Percentiles rank a stretch among this genome's conserved stretches.
phyloP scores from a whole-genome alignment of 2,329 filamentous ascomycete species.

The Epicoccum sorghinum region DNA sequence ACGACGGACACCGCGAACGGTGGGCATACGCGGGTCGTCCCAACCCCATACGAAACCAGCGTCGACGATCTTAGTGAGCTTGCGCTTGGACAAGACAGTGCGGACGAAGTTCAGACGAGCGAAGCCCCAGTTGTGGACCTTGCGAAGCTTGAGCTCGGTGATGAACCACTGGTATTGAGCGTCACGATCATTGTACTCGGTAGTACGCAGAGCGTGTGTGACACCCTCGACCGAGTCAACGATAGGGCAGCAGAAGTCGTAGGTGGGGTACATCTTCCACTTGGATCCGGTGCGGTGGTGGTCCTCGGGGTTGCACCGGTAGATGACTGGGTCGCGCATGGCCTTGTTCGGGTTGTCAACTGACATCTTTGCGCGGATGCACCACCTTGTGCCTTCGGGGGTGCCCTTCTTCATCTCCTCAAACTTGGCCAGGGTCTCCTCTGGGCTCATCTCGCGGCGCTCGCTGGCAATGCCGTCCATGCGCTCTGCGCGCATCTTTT shows the following conservation, averaged over 20 bases:
- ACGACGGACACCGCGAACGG: constrained; percentile 77
- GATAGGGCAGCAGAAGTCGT: constrained; percentile 84
- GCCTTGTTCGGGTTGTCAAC: constrained; percentile 93
- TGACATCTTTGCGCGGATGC: constrained; percentile 93
- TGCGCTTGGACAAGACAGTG: constrained; percentile 84
- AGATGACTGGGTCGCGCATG: constrained; percentile 95
- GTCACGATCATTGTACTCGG: constrained; percentile 87
- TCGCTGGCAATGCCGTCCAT: constrained; percentile 83
- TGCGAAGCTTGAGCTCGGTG: constrained; percentile 72
- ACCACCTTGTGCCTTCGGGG: constrained; percentile 80
- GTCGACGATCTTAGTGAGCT: constrained; percentile 83
- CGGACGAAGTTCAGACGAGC: constrained; percentile 82
- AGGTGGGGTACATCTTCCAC: constrained; percentile 88
- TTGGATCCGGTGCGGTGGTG: constrained; percentile 80
- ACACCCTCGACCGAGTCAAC: constrained; percentile 82
- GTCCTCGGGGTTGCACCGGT: constrained; percentile 79
- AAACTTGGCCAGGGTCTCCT: constrained; percentile 85
- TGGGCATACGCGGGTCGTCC: constrained; percentile 88
- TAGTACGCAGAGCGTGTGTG: constrained; percentile 81
- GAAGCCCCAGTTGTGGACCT: constrained; percentile 86
- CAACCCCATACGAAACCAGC: constrained; percentile 78
- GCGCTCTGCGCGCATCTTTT: constrained; percentile 84
- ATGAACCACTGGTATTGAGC: constrained; percentile 88
- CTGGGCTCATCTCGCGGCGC: constrained; percentile 76
- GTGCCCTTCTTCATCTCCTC: constrained; percentile 92